Percentiles rank a stretch among this genome's conserved stretches.
phyloP scores from a whole-genome alignment of 2,329 filamentous ascomycete genomes.

The Neonectria hederae region DNA sequence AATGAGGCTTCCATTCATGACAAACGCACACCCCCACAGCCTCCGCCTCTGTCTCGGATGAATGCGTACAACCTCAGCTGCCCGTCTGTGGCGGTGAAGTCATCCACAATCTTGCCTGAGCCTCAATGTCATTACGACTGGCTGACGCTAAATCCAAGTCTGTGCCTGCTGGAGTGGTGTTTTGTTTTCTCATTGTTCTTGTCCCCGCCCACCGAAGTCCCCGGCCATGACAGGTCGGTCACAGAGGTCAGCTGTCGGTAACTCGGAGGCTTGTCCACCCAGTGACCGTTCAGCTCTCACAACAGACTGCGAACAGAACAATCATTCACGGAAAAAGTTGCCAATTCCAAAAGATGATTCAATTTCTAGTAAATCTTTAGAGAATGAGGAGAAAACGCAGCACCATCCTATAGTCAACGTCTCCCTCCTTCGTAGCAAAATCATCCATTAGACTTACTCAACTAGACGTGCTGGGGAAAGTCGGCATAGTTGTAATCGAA shows the following conservation, averaged over 20 bases:
- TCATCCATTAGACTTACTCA: background rate
- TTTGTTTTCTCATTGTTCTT: background rate
- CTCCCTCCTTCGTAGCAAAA: background rate
- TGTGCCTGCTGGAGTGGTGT: background rate
- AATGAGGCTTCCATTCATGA: conserved; percentile 8
- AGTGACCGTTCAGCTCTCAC: no score
- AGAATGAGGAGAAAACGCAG: background rate
- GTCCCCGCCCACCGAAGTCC: background rate
- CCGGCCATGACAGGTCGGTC: background rate
- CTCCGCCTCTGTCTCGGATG: background rate
- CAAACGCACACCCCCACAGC: background rate
- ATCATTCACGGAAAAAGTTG: no score
- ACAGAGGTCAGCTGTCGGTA: background rate
- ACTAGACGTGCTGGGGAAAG: background rate
- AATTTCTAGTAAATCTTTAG: no score
- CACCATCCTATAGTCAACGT: background rate
- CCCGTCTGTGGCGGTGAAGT: conserved; percentile 14
- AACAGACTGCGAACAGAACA: no score
- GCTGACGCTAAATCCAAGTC: background rate
- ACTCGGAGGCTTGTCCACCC: background rate
- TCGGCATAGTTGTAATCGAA: conserved; percentile 5
- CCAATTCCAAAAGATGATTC: background rate
- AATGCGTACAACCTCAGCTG: conserved; percentile 8
- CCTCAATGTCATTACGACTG: background rate
- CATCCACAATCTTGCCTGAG: conserved; percentile 3